Percentiles rank a stretch among this genome's conserved stretches.
Conservation (phyloP, 1,284 basidiomycete genomes). For the Bondarzewia mesenterica region DNA sequence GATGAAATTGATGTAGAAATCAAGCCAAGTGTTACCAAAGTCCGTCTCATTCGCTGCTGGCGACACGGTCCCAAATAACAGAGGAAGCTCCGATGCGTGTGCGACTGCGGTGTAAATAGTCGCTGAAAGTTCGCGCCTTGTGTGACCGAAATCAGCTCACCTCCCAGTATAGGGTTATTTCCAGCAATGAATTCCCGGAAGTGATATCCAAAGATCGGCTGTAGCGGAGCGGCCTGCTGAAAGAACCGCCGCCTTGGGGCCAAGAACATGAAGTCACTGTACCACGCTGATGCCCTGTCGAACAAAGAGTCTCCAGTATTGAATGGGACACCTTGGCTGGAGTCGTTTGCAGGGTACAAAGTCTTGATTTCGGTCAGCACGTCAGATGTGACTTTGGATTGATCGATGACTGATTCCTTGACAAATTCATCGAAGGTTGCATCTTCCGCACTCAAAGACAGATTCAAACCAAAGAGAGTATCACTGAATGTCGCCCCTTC, state of each 20-base stretch:
- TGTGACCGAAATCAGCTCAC: constrained; percentile 13
- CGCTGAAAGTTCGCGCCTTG: not conserved
- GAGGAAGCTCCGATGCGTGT: constrained; percentile 40
- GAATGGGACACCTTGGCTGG: constrained; percentile 28
- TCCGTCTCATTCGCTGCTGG: constrained; percentile 28
- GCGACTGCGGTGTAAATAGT: constrained; percentile 29
- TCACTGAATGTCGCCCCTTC: constrained; percentile 40
- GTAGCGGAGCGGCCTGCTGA: constrained; percentile 34
- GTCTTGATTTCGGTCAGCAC: constrained; percentile 29
- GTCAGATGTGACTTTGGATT: constrained; percentile 34
- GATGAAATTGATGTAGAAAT: constrained; percentile 48
- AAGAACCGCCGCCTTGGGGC: constrained; percentile 41
- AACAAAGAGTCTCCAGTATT: constrained; percentile 53
- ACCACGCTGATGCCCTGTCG: constrained; percentile 47
- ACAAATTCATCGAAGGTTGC: constrained; percentile 38
- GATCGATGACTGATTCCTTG: constrained; percentile 38
- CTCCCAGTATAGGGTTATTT: constrained; percentile 33
- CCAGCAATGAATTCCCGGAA: constrained; percentile 50
- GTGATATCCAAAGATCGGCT: constrained; percentile 45
- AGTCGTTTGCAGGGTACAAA: constrained; percentile 41
- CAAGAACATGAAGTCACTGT: constrained; percentile 49
- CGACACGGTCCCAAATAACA: constrained; percentile 40
- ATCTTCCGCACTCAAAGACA: constrained; percentile 29
- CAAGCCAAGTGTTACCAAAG: constrained; percentile 38
- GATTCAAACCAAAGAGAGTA: constrained; percentile 27